Base-by-base conservation (phyloP, 2,329 filamentous ascomycete genomes). In the Elsinoe ampelina region DNA sequence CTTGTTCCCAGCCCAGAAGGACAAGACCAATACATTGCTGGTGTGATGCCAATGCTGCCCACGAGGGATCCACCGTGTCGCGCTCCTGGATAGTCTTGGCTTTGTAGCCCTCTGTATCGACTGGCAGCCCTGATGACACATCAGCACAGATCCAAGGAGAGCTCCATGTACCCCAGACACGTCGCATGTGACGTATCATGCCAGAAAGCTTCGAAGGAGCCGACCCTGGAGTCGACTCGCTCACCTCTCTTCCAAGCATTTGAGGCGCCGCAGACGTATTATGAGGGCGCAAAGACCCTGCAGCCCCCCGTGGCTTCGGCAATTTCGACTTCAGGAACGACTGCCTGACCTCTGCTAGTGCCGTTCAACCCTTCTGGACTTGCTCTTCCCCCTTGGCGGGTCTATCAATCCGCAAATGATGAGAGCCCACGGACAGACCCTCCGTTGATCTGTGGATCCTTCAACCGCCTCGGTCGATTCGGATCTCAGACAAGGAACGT, bases 401-500 rank as follows among this genome's bases (percentile, higher is more conserved):
- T 36, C 5, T 5, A 35, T 34, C 22, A 20, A 17, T 50, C 32
- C 45, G 20, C 48, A 38, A 52, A 52, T 52, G 48, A 52, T 34
- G 48, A 52, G 19, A 35, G 15, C 19, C 7, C 48, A 26, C 48
- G 20, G 35, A 39, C 48, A 39, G 48, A 52, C 48, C 19, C 15
- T 20, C 13, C 22, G 48, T n/a, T 20, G 41, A 45, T 45, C 48
- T 38, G 48, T 15, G 32, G 34, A 52, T 52, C 48, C 26, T 15
- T 35, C 26, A 36, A 34, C 19, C 38, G 12, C 48, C 48, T 52
- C 48, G 48, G 48, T 39, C 48, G 2, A 15, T 34, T 52, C 48
- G 35, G 48, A 52, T 52, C 48, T 52, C 48, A 52, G 48, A 52
- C 32, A 52, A 52, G 41, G 17, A 30, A 45, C 30, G 30, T 45